Percentiles rank a stretch among this genome's conserved stretches.
phyloP scores from a whole-genome alignment of 1,284 basidiomycete genomes.

The Trichosporon ovoides region DNA sequence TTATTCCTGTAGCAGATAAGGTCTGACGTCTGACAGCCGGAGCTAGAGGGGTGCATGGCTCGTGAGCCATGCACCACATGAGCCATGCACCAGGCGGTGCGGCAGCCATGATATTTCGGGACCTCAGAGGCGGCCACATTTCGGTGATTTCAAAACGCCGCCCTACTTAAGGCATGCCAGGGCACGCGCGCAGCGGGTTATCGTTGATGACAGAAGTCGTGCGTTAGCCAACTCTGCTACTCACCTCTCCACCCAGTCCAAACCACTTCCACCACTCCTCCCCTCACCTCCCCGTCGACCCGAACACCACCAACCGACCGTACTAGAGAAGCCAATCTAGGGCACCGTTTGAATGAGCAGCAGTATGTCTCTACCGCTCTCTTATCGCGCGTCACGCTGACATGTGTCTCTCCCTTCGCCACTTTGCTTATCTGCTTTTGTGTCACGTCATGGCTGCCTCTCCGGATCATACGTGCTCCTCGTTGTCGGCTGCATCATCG shows the following conservation, averaged over 20 bases:
- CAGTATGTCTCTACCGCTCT: slow-evolving; percentile 1
- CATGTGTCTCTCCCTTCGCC: neutral
- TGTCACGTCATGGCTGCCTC: neutral
- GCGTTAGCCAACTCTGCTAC: neutral
- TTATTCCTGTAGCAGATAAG: too few species aligned
- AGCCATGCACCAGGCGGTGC: too few species aligned
- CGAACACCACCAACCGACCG: neutral
- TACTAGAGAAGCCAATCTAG: slow-evolving; percentile 5
- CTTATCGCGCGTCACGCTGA: neutral
- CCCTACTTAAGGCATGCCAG: neutral
- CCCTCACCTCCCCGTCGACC: neutral
- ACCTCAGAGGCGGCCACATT: too few species aligned
- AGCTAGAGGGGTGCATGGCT: too few species aligned
- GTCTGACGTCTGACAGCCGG: too few species aligned
- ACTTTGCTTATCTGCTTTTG: neutral
- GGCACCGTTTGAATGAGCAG: slow-evolving; percentile 16
- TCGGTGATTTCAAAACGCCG: neutral
- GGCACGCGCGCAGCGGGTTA: neutral
- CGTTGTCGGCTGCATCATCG: neutral
- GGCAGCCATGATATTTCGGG: too few species aligned
- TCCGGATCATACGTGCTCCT: neutral
- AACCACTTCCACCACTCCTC: neutral
- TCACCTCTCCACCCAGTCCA: neutral
- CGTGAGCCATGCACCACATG: too few species aligned
- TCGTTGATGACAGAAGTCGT: neutral